Conservation (phyloP, 208 protist species). For the Entamoeba histolytica region DNA sequence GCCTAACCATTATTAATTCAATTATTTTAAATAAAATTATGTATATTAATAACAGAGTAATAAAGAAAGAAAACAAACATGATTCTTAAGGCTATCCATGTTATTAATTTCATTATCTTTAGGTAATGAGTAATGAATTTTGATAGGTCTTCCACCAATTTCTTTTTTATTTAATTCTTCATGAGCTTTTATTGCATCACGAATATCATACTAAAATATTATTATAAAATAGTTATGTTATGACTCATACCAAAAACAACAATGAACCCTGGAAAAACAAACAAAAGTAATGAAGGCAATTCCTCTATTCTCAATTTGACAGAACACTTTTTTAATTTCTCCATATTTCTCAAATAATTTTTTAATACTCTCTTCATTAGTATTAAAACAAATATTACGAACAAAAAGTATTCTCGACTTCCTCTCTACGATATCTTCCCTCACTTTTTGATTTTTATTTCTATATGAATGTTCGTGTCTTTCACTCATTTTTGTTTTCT, state of each 20-base stretch:
- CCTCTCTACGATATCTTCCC: not conserved
- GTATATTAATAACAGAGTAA: no score
- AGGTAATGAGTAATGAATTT: not conserved
- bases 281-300: not conserved
- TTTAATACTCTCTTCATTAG: not conserved
- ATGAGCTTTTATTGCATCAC: not conserved
- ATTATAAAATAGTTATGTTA: not conserved
- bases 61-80: not conserved
- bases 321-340: not conserved
- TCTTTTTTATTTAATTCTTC: not conserved
- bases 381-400: not conserved
- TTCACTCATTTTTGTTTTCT: no score
- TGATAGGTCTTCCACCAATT: not conserved
- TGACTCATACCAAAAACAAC: not conserved
- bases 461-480: no score
- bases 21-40: no score
- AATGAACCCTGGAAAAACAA: not conserved
- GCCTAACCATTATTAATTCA: not conserved
- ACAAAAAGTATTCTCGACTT: not conserved
- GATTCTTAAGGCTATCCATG: not conserved
- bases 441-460: no score
- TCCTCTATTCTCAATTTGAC: not conserved
- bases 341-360: not conserved
- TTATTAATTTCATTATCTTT: not conserved
- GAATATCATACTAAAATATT: not conserved